Conservation (phyloP, 805 yeast species). For the Phaffomyces thermotolerans region DNA sequence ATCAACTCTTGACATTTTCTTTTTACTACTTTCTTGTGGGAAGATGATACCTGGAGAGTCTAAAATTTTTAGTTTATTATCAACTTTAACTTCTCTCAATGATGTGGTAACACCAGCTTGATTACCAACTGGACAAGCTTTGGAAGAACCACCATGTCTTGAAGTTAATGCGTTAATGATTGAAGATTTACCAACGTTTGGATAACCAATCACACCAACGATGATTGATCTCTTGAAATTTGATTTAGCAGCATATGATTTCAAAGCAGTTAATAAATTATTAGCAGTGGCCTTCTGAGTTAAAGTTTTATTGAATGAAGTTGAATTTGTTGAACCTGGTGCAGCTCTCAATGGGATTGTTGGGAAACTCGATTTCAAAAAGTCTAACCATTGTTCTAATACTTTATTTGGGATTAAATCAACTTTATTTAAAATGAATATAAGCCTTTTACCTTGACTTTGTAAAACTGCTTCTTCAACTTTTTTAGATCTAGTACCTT, state of each 20-base stretch:
- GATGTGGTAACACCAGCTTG: slow-evolving; percentile 96
- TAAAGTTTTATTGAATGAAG: slow-evolving; percentile 66
- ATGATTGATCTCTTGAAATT: slow-evolving; percentile 83
- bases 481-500: slow-evolving; percentile 83
- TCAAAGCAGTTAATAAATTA: slow-evolving; percentile 70
- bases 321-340: slow-evolving; percentile 60
- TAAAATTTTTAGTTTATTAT: slow-evolving; percentile 76
- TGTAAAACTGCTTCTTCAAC: slow-evolving; percentile 86
- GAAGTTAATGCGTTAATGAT: slow-evolving; percentile 83
- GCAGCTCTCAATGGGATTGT: slow-evolving; percentile 85
- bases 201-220: slow-evolving; percentile 96
- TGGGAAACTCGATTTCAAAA: slow-evolving; percentile 78
- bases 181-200: slow-evolving; percentile 95
- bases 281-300: slow-evolving; percentile 66
- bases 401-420: slow-evolving; percentile 86
- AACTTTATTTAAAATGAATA: slow-evolving; percentile 82
- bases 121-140: slow-evolving; percentile 94
- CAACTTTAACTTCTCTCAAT: slow-evolving; percentile 86
- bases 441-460: slow-evolving; percentile 74
- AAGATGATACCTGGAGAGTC: slow-evolving; percentile 98
- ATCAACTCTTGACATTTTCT: slow-evolving; percentile 41
- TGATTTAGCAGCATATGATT: slow-evolving; percentile 75
- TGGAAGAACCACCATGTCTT: slow-evolving; percentile 64
- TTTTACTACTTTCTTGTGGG: slow-evolving; percentile 58
- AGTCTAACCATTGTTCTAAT: slow-evolving; percentile 76